phyloP scores from a whole-genome alignment of 768 basidiomycete genomes.

The Crassisporium funariophilum region DNA sequence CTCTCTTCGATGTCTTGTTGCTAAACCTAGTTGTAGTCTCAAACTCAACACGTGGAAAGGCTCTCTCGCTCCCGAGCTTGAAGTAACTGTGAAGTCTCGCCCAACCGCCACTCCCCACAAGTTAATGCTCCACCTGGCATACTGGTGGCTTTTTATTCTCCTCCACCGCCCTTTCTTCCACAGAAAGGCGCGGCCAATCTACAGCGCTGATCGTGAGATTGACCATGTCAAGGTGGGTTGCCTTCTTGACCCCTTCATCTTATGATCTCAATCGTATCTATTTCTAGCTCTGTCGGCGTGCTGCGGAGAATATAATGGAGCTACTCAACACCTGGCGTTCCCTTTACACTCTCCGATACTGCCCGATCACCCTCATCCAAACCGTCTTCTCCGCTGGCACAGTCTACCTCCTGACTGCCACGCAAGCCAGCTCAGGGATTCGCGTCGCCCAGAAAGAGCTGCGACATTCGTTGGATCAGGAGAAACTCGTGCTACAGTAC shows the following conservation, averaged over 20 bases:
- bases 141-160: conserved; percentile 62
- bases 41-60: conserved; percentile 53
- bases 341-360: conserved; percentile 57
- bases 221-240: conserved; percentile 53
- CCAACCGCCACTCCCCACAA: conserved; percentile 53
- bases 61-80: conserved; percentile 45
- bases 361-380: conserved; percentile 60
- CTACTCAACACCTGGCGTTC: conserved; percentile 49
- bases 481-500: conserved; percentile 49
- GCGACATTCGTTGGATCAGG: conserved; percentile 42
- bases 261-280: conserved; percentile 15
- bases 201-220: conserved; percentile 40
- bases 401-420: conserved; percentile 54
- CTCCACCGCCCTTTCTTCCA: conserved; percentile 60
- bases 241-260: conserved; percentile 10
- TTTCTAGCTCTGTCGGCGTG: conserved; percentile 50
- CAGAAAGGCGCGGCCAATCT: conserved; percentile 39
- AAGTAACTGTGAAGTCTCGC: conserved; percentile 49
- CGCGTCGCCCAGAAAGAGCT: conserved; percentile 51
- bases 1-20: background rate
- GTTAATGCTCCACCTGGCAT: conserved; percentile 56
- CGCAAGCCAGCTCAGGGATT: conserved; percentile 51
- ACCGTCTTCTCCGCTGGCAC: conserved; percentile 62
- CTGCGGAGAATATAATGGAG: conserved; percentile 59
- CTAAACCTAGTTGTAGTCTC: conserved; percentile 30